phyloP scores from a whole-genome alignment of 352 stramenopile genomes.

The Globisporangium echinulatum region DNA sequence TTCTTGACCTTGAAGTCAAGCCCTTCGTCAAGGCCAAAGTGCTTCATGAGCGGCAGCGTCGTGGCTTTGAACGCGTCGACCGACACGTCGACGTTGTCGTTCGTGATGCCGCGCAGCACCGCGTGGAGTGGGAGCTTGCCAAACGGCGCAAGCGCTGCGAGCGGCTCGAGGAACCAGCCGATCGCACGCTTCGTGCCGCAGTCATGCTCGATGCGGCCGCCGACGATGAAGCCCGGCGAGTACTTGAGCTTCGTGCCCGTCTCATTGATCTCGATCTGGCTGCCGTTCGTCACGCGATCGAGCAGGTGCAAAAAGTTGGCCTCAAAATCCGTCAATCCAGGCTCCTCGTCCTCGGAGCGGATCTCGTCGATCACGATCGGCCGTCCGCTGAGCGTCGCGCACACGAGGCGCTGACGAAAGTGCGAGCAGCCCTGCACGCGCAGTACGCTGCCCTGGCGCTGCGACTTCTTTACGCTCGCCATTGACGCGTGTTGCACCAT shows the following conservation, averaged over 20 bases:
- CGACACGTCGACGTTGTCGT: slow-evolving; percentile 87
- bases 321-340: slow-evolving; percentile 94
- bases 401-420: slow-evolving; percentile 93
- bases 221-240: slow-evolving; percentile 93
- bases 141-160: slow-evolving; percentile 96
- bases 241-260: slow-evolving; percentile 97
- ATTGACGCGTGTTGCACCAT: slow-evolving; percentile 16
- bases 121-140: slow-evolving; percentile 93
- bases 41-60: slow-evolving; percentile 91
- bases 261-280: slow-evolving; percentile 98
- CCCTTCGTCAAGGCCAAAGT: slow-evolving; percentile 95
- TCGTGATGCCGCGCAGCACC: slow-evolving; percentile 94
- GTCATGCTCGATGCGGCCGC: slow-evolving; percentile 93
- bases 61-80: slow-evolving; percentile 94
- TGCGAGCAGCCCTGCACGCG: slow-evolving; percentile 81
- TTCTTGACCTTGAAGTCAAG: slow-evolving; percentile 87
- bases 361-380: slow-evolving; percentile 95
- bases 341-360: slow-evolving; percentile 91
- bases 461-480: slow-evolving; percentile 21
- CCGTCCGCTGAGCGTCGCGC: slow-evolving; percentile 88
- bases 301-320: slow-evolving; percentile 95
- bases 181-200: slow-evolving; percentile 89
- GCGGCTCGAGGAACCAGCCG: slow-evolving; percentile 98
- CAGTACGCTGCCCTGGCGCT: slow-evolving; percentile 41
- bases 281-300: slow-evolving; percentile 96